phyloP scores from a whole-genome alignment of 2,329 filamentous ascomycete genomes.

The Ophiostoma pallidulum region DNA sequence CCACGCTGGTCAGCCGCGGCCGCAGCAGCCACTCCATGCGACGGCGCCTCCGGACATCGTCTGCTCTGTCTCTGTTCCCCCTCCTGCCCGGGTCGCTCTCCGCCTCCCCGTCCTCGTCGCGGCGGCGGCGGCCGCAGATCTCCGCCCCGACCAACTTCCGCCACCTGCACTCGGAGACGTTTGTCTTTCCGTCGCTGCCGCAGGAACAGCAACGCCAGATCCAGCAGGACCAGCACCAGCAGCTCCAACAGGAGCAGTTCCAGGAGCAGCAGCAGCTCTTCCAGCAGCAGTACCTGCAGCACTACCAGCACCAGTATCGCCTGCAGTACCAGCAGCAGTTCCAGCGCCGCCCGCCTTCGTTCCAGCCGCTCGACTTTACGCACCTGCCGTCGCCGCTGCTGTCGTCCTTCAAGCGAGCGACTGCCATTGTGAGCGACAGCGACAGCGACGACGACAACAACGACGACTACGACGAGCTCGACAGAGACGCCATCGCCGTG shows the following conservation, averaged over 20 bases:
- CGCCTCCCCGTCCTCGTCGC: slow-evolving; percentile 25
- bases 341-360: slow-evolving; percentile 29
- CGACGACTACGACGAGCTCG: slow-evolving; percentile 13
- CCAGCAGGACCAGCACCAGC: background rate
- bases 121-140: slow-evolving; percentile 43
- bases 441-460: slow-evolving; percentile 1
- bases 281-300: slow-evolving; percentile 9
- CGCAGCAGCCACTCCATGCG: slow-evolving; percentile 35
- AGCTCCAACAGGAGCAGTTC: background rate
- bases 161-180: slow-evolving; percentile 38
- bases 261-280: background rate
- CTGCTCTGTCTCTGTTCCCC: slow-evolving; percentile 22
- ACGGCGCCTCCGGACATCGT: slow-evolving; percentile 31
- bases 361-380: slow-evolving; percentile 46
- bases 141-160: slow-evolving; percentile 51
- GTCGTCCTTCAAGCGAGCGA: slow-evolving; percentile 37
- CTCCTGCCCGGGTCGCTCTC: slow-evolving; percentile 16
- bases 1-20: slow-evolving; percentile 20
- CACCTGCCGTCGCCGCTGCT: slow-evolving; percentile 44
- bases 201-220: slow-evolving; percentile 1
- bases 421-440: slow-evolving; percentile 9
- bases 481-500: slow-evolving; percentile 21
- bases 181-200: slow-evolving; percentile 11
- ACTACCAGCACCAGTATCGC: slow-evolving; percentile 5
- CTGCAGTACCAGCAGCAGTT: slow-evolving; percentile 13